Conservation (phyloP, 1,284 basidiomycete genomes). For the Ganoderma meredithae region DNA sequence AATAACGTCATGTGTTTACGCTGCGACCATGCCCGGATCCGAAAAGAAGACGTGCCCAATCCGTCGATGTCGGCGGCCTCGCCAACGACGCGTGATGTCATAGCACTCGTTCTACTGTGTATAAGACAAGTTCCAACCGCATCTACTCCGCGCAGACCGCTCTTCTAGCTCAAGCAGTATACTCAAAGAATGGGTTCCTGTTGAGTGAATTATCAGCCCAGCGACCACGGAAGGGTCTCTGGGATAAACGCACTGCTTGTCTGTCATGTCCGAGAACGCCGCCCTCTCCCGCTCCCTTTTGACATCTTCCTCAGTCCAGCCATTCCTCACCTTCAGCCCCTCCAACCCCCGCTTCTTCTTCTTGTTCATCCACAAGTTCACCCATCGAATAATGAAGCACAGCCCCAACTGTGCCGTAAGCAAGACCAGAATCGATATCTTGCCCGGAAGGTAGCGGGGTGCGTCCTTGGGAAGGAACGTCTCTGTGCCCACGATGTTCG, state of each 20-base stretch:
- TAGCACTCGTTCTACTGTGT: neutral
- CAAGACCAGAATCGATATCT: slow-evolving; percentile 67
- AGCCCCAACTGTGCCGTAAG: slow-evolving; percentile 60
- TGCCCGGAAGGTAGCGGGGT: slow-evolving; percentile 68
- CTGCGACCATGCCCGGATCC: slow-evolving; percentile 3
- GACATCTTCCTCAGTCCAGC: slow-evolving; percentile 66
- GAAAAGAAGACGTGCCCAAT: slow-evolving; percentile 12
- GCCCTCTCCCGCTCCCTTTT: slow-evolving; percentile 61
- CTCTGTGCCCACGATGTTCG: slow-evolving; percentile 68
- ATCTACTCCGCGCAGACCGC: too few species aligned
- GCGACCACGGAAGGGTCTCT: neutral
- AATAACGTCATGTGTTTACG: neutral
- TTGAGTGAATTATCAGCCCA: neutral
- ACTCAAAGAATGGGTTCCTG: slow-evolving; percentile 53
- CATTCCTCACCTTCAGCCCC: slow-evolving; percentile 52
- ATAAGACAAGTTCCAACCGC: neutral
- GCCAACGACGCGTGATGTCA: slow-evolving; percentile 22
- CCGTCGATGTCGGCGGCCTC: neutral
- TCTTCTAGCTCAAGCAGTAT: slow-evolving; percentile 43
- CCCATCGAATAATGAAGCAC: slow-evolving; percentile 58
- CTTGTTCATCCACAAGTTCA: slow-evolving; percentile 63
- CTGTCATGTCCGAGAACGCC: slow-evolving; percentile 71
- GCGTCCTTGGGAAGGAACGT: slow-evolving; percentile 71
- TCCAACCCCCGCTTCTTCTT: slow-evolving; percentile 54
- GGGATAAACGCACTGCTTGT: slow-evolving; percentile 43